Evolutionary conservation across 2,329 filamentous ascomycete species (phyloP).

Genomic region (Sporothrix inflata): DNA sequence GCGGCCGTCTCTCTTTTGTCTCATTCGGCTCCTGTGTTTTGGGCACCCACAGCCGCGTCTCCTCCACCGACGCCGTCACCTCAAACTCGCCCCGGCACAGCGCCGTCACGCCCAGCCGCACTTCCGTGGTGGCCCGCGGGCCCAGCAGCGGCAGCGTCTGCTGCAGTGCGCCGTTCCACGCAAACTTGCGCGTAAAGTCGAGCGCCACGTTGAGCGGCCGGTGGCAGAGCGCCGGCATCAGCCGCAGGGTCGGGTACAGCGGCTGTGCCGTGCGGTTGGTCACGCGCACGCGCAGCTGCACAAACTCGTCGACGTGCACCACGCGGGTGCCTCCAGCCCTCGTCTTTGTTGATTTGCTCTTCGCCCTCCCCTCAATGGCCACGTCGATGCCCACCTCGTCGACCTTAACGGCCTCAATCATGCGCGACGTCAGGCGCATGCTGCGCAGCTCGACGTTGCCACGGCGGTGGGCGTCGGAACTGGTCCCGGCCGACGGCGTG

Average conservation of each 20-base stretch:
- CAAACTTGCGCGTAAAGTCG: slow-evolving; percentile 79
- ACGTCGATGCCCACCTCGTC: slow-evolving; percentile 76
- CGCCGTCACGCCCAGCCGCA: slow-evolving; percentile 71
- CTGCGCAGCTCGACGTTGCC: slow-evolving; percentile 77
- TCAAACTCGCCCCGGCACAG: slow-evolving; percentile 84
- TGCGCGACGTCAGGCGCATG: slow-evolving; percentile 72
- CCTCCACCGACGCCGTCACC: slow-evolving; percentile 78
- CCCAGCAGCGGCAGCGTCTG: slow-evolving; percentile 67
- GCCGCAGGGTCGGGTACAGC: slow-evolving; percentile 71
- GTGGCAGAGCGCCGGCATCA: slow-evolving; percentile 76
- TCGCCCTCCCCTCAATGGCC: slow-evolving; percentile 48
- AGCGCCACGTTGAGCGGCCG: slow-evolving; percentile 73
- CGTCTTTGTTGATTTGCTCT: slow-evolving; percentile 16
- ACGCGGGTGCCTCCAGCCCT: slow-evolving; percentile 32
- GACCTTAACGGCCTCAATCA: slow-evolving; percentile 81
- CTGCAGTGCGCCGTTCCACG: slow-evolving; percentile 84
- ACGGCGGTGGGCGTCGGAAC: slow-evolving; percentile 2
- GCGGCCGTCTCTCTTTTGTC: slow-evolving; percentile 41
- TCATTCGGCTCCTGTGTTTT: slow-evolving; percentile 36
- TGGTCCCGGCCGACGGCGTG: neutral
- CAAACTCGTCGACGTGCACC: slow-evolving; percentile 62
- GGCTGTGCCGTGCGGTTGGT: slow-evolving; percentile 71
- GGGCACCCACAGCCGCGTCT: slow-evolving; percentile 61
- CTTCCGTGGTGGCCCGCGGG: slow-evolving; percentile 61
- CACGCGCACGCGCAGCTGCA: slow-evolving; percentile 71